These are phyloP conservation scores for Irpex sp. DNA, from an alignment of 1,284 basidiomycete genomes.

Conservation along the genomic window DNA sequence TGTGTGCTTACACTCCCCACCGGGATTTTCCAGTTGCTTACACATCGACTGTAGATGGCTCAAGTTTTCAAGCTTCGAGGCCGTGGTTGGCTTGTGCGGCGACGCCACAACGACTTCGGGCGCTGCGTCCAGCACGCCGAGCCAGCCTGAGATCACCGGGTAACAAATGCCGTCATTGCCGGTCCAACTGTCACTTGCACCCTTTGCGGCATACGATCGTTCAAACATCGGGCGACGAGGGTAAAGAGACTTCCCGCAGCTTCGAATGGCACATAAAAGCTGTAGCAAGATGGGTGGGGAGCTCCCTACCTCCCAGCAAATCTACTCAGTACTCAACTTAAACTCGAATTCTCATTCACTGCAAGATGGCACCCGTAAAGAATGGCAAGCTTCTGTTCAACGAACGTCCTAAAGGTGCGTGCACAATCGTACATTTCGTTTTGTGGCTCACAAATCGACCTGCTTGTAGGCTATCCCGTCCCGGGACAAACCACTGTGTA, in stretches of 20 bases:
- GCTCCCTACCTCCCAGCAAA: no score
- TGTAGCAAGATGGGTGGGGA: not conserved
- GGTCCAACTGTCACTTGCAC: no score
- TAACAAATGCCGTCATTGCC: constrained; percentile 22
- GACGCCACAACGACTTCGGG: not conserved
- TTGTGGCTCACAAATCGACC: not conserved
- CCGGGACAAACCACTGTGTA: constrained; percentile 46
- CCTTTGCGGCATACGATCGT: no score
- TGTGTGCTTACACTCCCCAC: no score
- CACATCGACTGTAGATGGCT: not conserved
- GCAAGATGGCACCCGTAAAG: constrained; percentile 14
- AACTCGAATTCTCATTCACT: not conserved
- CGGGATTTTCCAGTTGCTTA: not conserved
- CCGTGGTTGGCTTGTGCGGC: not conserved
- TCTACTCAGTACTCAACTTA: not conserved
- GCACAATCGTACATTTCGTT: not conserved
- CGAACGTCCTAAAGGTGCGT: constrained; percentile 13
- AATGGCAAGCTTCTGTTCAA: constrained; percentile 18
- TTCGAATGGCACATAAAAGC: not conserved
- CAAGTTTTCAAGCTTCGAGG: no score
- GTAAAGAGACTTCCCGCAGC: not conserved
- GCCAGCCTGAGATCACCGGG: not conserved
- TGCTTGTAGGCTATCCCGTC: constrained; percentile 37
- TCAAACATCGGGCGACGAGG: not conserved
- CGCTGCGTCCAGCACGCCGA: not conserved